These are phyloP conservation scores for Cyathus striatus DNA, from an alignment of 768 basidiomycete species.

Conservation along the genomic window DNA sequence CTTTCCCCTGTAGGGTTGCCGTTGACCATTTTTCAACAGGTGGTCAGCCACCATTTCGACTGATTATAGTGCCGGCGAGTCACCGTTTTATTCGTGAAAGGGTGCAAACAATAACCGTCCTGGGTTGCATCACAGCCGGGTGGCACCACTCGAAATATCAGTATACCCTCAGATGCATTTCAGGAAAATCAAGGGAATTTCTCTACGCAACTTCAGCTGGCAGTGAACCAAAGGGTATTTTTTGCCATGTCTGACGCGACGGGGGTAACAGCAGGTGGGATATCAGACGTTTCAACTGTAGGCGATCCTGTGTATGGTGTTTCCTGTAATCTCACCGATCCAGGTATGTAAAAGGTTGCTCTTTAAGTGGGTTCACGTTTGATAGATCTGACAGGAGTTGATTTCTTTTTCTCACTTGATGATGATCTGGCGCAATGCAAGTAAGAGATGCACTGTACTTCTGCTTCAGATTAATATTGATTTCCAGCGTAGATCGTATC, in stretches of 20 bases:
- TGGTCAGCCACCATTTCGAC: conserved; percentile 18
- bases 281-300: conserved; percentile 14
- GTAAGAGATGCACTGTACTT: conserved; percentile 9
- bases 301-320: conserved; percentile 9
- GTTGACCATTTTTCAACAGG: conserved; percentile 8
- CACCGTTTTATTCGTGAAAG: not conserved
- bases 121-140: conserved; percentile 18
- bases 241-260: conserved; percentile 22
- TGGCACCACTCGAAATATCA: conserved; percentile 16
- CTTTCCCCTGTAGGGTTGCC: not conserved
- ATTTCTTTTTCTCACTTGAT: conserved; percentile 21
- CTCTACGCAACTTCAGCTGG: conserved; percentile 9
- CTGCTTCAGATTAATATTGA: not conserved
- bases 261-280: conserved; percentile 17
- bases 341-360: conserved; percentile 16
- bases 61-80: conserved; percentile 18
- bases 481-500: conserved; percentile 13
- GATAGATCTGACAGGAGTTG: too few relatives aligned
- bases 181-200: conserved; percentile 12
- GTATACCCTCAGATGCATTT: conserved; percentile 16
- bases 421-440: conserved; percentile 18
- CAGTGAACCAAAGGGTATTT: conserved; percentile 8
- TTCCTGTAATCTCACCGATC: conserved; percentile 16
- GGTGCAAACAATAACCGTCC: too few relatives aligned
- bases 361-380: too few relatives aligned